phyloP scores from a whole-genome alignment of 192 early-diverging fungal species.

The Umbelopsis ramanniana region DNA sequence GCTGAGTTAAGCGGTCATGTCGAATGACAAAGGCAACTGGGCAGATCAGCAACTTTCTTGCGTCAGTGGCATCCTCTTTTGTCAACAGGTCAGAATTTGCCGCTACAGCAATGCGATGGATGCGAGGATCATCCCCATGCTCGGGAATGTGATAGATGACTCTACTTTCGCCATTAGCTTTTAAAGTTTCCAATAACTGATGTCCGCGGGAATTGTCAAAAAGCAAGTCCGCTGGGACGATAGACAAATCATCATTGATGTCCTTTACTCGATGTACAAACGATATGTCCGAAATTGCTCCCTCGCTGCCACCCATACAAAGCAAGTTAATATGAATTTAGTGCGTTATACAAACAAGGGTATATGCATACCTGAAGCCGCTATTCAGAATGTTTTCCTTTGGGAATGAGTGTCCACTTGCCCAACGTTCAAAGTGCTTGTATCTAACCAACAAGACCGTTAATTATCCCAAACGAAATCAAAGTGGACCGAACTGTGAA shows the following conservation, averaged over 20 bases:
- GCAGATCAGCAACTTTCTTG: slow-evolving; percentile 2
- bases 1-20: neutral
- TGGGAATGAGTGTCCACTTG: slow-evolving; percentile 34
- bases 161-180: neutral
- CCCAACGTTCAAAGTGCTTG: slow-evolving; percentile 44
- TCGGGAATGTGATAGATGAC: slow-evolving; percentile 20
- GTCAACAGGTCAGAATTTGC: neutral
- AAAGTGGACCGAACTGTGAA: neutral
- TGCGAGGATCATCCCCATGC: slow-evolving; percentile 10
- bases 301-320: neutral
- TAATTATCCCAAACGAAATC: neutral
- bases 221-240: slow-evolving; percentile 26
- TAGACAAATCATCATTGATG: slow-evolving; percentile 1
- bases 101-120: neutral
- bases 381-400: slow-evolving; percentile 37
- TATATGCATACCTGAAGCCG: slow-evolving; percentile 36
- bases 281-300: slow-evolving; percentile 29
- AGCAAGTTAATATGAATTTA: neutral
- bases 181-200: slow-evolving; percentile 17
- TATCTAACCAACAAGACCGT: slow-evolving; percentile 26
- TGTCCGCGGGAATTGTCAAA: slow-evolving; percentile 24
- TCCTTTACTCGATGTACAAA: slow-evolving; percentile 27
- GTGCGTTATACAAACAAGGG: too few species aligned
- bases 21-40: neutral
- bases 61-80: neutral